Evolutionary conservation across 306 rosid genomes (phyloP), one percentile per base, ranked within the genome.

Genomic region (Castanopsis chinensis): DNA sequence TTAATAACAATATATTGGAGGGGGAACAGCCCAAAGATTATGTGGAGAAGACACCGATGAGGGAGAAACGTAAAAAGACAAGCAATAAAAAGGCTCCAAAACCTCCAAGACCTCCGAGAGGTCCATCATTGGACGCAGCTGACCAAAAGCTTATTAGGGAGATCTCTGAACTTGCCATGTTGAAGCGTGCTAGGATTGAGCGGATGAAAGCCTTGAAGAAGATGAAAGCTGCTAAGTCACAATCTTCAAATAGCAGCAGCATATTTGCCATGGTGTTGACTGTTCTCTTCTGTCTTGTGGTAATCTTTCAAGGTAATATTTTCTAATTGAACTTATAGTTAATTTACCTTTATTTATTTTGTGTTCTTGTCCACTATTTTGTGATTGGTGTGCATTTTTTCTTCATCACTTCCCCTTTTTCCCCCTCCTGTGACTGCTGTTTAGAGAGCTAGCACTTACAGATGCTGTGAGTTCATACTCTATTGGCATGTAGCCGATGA

Each of bases 101-200:
- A 70, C 99, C 99, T 71, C 99, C 99, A n/a, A 91, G 99, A 68
- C 94, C 99, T 71, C 99, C 98, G 4, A 88, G 80, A 75, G 92
- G 91, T 30, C 97, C 97, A 2, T 89, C 98, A 3, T 30, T 95
- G 81, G 98, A 95, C 81, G 97, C 90, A 1, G 93, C 97, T 6
- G 98, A 95, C 59, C 87, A 79, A 27, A 95, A 91, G 88, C 79
- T 95, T 49, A 85, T 93, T 63, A 90, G 84, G 88, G 99, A 95
- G 83, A 86, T 95, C 60, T 78, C 96, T 19, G 93, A 88, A 72
- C 85, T 91, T 80, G 98, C 99, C 71, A 82, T 87, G 94, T 74
- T 92, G 85, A 95, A 91, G 78, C 96, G 94, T 15, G 93, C 97
- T 8, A 89, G 98, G 87, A 55, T 78, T 12, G 97, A 93, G 82